Evolutionary conservation across 441 rosid genomes (phyloP), one percentile per base, ranked within the genome.

Genomic region (Corymbia calophylla): DNA sequence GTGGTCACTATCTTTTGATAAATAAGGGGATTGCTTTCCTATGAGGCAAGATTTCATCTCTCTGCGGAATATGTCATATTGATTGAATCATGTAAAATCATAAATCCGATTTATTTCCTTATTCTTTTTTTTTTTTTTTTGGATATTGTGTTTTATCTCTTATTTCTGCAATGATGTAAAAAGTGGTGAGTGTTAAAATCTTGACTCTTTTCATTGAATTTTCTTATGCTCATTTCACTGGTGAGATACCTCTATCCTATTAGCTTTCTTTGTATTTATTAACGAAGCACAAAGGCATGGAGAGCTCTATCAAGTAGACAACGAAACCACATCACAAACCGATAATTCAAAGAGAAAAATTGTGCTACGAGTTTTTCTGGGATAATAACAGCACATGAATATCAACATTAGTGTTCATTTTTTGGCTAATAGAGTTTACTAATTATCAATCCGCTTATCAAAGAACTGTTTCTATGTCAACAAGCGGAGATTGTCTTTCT

Each of bases 61-160:
- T 55, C 60, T 10, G 21, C 0, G 0, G 0, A 55, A 55, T 55
- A 55, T 55, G 60, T 21, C 60, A 21, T 55, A 55, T 19, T 21
- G 60, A 55, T 55, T 0, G 27, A 55, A 21, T 55, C 19, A 0
- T 19, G 60, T 55, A 55, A 55, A 55, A 55, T 55, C 0, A 1
- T 19, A 25, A 7, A 55, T 55, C 21, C 25, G 21, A 55, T 55
- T 55, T 55, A 55, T 55, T 55, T 18, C 60, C 58, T 3, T 55
- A 0, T 55, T 55, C 13, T n/a, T n/a, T n/a, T n/a, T n/a, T n/a
- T n/a, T 0, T 12, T 56, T 56, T 56, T 55, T 56, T 18, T 56
- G 9, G 21, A 23, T 18, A 55, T 55, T 55, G 18, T 55, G 25
- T 19, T 55, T 55, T 55, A 55, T 55, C 58, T 55, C 25, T 55